These are phyloP conservation scores for Phialemoniopsis sp. DNA, from an alignment of 2,329 filamentous ascomycete genomes.

Conservation along the genomic window DNA sequence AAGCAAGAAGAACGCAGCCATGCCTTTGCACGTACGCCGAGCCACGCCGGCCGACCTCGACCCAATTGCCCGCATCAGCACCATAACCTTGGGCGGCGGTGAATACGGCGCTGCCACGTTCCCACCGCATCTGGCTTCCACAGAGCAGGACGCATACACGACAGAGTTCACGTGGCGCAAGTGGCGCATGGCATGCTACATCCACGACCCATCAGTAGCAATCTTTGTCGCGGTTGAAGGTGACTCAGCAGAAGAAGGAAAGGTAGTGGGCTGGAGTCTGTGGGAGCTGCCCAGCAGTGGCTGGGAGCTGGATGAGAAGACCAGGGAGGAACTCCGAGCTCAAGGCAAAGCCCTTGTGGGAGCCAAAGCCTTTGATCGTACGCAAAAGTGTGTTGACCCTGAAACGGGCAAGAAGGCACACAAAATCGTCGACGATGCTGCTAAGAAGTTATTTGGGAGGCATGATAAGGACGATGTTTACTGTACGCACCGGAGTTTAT, in stretches of 20 bases:
- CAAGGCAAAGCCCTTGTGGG: conserved; percentile 9
- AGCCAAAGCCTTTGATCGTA: conserved; percentile 4
- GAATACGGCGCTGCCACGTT: conserved; percentile 10
- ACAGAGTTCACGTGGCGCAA: conserved; percentile 6
- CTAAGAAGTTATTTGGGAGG: not conserved
- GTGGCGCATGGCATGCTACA: conserved; percentile 7
- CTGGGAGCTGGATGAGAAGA: conserved; percentile 9
- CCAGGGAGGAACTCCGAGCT: conserved; percentile 4
- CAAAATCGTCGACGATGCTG: too few species aligned
- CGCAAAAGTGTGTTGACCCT: not conserved
- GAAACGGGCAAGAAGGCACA: too few species aligned
- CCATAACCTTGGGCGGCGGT: conserved; percentile 12
- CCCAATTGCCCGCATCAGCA: conserved; percentile 16
- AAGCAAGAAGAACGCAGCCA: too few species aligned
- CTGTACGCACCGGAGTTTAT: not conserved
- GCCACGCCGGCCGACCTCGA: conserved; percentile 16
- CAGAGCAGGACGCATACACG: conserved; percentile 1
- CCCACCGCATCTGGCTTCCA: conserved; percentile 8
- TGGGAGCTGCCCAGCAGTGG: conserved; percentile 10
- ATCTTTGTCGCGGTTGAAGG: conserved; percentile 12
- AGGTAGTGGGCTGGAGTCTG: conserved; percentile 13
- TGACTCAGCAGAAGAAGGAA: not conserved
- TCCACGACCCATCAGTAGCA: conserved; percentile 6
- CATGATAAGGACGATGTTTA: not conserved
- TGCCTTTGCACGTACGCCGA: conserved; percentile 17